Evolutionary conservation across 2,329 filamentous ascomycete species (phyloP).

Genomic region (Monosporascus sp.): DNA sequence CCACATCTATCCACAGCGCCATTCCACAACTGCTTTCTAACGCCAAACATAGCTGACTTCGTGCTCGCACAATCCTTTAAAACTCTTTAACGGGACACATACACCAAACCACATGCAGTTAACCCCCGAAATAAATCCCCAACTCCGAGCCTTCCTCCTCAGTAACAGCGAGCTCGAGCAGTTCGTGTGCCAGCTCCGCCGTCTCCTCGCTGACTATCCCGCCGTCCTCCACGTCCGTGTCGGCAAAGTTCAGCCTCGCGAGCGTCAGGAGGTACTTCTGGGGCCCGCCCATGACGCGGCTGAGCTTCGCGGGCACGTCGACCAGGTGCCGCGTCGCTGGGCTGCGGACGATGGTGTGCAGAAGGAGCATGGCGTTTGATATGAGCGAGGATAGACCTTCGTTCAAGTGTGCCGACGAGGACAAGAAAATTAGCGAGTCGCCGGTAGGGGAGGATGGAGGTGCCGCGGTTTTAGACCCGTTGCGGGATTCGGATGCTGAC

Average conservation of each 20-base stretch:
- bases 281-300: conserved; percentile 62
- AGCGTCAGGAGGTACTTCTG: conserved; percentile 81
- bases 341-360: conserved; percentile 49
- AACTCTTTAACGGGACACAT: no score
- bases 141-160: conserved; percentile 58
- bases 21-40: no score
- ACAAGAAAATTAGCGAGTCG: no score
- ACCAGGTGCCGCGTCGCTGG: conserved; percentile 38
- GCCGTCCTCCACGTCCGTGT: conserved; percentile 20
- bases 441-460: background rate
- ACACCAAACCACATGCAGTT: no score
- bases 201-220: conserved; percentile 77
- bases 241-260: conserved; percentile 77
- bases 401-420: no score
- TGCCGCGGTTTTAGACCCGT: background rate
- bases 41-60: no score
- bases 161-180: conserved; percentile 76
- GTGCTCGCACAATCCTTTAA: no score
- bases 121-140: conserved; percentile 31
- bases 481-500: background rate
- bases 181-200: conserved; percentile 72
- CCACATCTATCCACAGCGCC: no score
- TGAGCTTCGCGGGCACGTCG: conserved; percentile 68
- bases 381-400: conserved; percentile 31
- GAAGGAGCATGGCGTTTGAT: conserved; percentile 41